These are phyloP conservation scores for Ruellia speciosa DNA, from an alignment of 305 asterid genomes.

Conservation along the genomic window DNA sequence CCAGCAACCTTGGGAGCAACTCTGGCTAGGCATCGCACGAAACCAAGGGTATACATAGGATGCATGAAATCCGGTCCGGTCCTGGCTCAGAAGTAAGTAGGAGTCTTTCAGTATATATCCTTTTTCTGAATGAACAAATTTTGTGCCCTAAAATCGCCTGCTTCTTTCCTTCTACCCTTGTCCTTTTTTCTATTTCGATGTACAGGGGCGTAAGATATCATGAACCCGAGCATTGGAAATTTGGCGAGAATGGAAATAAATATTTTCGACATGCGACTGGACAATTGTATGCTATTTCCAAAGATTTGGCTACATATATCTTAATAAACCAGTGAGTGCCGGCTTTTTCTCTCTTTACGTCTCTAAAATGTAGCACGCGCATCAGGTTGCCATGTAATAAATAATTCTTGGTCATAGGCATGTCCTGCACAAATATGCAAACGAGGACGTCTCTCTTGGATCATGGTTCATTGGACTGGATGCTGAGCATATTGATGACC, in stretches of 20 bases:
- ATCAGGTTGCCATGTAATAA: conserved; percentile 1
- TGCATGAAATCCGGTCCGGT: conserved; percentile 98
- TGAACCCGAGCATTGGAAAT: conserved; percentile 95
- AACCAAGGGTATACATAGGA: conserved; percentile 79
- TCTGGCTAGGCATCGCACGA: conserved; percentile 69
- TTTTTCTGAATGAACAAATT: background rate
- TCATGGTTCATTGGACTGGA: conserved; percentile 95
- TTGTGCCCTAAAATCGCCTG: background rate
- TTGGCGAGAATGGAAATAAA: conserved; percentile 89
- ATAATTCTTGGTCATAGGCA: too few species aligned
- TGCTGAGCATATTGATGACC: conserved; percentile 88
- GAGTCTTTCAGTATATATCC: conserved; percentile 9
- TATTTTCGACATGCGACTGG: conserved; percentile 97
- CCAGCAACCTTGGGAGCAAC: conserved; percentile 81
- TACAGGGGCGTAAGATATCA: conserved; percentile 86
- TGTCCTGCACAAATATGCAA: conserved; percentile 71
- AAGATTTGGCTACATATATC: conserved; percentile 76
- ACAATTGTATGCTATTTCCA: conserved; percentile 82
- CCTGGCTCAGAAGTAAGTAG: conserved; percentile 79
- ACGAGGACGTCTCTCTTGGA: conserved; percentile 86
- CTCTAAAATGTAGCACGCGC: background rate
- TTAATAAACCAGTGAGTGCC: conserved; percentile 64
- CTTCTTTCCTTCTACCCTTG: conserved; percentile 3
- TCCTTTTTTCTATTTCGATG: conserved; percentile 4
- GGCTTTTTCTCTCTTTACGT: background rate